These are phyloP conservation scores for Ceratobasidium papillatum DNA, from an alignment of 1,284 basidiomycete species.

Conservation along the genomic window DNA sequence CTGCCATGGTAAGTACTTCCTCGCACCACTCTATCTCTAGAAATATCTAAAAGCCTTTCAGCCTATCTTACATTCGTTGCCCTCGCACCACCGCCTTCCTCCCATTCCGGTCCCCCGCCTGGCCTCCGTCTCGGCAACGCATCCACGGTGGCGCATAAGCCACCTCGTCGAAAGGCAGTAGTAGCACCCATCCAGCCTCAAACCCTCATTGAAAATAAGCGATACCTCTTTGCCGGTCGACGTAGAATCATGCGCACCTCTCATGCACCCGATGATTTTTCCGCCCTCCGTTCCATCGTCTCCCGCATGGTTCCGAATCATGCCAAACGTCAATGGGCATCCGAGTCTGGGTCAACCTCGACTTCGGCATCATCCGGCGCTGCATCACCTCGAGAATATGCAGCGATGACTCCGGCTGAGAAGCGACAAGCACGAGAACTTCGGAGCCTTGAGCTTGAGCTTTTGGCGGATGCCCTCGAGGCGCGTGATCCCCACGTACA, in stretches of 20 bases:
- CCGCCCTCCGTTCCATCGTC: slow-evolving; percentile 19
- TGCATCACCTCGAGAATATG: slow-evolving; percentile 3
- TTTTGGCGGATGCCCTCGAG: slow-evolving; percentile 43
- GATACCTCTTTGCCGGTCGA: slow-evolving; percentile 53
- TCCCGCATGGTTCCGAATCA: slow-evolving; percentile 17
- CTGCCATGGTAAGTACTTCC: slow-evolving; percentile 48
- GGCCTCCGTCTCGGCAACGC: slow-evolving; percentile 46
- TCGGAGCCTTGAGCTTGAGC: slow-evolving; percentile 44
- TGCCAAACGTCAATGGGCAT: slow-evolving; percentile 36
- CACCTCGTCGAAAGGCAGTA: slow-evolving; percentile 40
- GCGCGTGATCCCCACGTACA: slow-evolving; percentile 42
- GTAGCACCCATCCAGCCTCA: slow-evolving; percentile 48
- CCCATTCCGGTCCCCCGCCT: slow-evolving; percentile 38
- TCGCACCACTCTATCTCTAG: background rate
- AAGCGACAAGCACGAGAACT: slow-evolving; percentile 33
- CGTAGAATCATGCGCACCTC: slow-evolving; percentile 49
- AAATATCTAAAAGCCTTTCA: slow-evolving; percentile 16
- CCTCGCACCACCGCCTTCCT: slow-evolving; percentile 41
- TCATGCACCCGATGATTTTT: slow-evolving; percentile 26
- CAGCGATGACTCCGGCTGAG: background rate
- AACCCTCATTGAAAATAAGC: slow-evolving; percentile 51
- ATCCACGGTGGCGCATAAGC: slow-evolving; percentile 40
- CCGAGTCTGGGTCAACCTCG: slow-evolving; percentile 31
- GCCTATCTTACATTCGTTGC: slow-evolving; percentile 55
- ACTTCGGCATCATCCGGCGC: slow-evolving; percentile 26